Evolutionary conservation across 331 rosid species (phyloP), one percentile per base, ranked within the genome.

Genomic region (Pyrus hybrid): DNA sequence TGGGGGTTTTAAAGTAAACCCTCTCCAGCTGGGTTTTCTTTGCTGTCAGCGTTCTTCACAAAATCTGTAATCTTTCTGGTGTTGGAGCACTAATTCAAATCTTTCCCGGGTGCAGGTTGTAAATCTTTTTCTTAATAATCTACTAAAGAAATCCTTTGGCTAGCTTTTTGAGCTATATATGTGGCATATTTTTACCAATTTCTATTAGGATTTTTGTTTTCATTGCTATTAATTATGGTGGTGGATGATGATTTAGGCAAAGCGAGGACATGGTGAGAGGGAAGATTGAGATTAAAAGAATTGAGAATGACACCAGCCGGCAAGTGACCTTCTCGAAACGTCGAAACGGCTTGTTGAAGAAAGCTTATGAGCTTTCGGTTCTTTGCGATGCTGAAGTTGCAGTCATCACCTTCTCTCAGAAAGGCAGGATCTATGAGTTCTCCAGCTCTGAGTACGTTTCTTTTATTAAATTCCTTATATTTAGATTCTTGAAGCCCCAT

Each of bases 291-390:
- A 85, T 87, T 85, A 82, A 77, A 69, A 33, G 75, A 74, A 87
- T 87, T 26, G 91, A 87, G 70, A 87, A 87, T 63, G 85, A 79
- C 5, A 76, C 91, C 3, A 87, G 73, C 80, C 65, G 91, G 63
- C 91, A 87, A 71, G 91, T 87, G 35, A 87, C 91, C 3, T 87
- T 84, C 65, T 87, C 91, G 4, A 87, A 87, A 78, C 82, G 88
- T n/a, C 41, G 88, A 80, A 87, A 54, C 29, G 91, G 91, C 62
- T 47, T 84, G 22, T 75, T 87, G 67, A 87, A 87, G 86, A 87
- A 87, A 23, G 91, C 91, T 3, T 79, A 18, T 56, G 91, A 87
- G 80, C 86, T 87, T 47, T 84, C 91, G 8, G 83, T 87, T 43
- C 91, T 37, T 37, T 37, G 45, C 45, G 45, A 37, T 37, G 45